These are phyloP conservation scores for Umbilicus rupestris DNA, from an alignment of 164 flowering plant species.

Conservation along the genomic window DNA sequence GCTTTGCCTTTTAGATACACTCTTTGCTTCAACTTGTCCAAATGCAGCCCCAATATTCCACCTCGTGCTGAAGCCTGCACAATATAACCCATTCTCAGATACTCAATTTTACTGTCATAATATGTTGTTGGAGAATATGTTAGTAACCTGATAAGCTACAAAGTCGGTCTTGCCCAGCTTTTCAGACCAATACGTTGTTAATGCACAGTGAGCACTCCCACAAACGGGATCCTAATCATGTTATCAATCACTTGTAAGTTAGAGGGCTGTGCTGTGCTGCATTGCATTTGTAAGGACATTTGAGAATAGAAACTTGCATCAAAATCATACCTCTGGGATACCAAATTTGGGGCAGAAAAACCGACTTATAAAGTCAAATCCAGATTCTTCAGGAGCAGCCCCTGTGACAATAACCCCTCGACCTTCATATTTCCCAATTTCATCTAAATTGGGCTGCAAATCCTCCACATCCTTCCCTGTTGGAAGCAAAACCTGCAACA, in stretches of 20 bases:
- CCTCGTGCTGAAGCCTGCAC: conserved; percentile 73
- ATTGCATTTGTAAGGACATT: not conserved
- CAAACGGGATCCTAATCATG: conserved; percentile 62
- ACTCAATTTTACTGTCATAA: not conserved
- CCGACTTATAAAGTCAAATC: conserved; percentile 49
- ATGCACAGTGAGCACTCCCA: conserved; percentile 80
- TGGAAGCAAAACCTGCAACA: conserved; percentile 40
- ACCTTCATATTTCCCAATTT: conserved; percentile 31
- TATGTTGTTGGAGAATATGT: conserved; percentile 8
- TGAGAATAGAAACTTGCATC: not conserved
- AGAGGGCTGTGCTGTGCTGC: not conserved
- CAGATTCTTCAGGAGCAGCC: conserved; percentile 36
- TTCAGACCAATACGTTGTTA: conserved; percentile 63
- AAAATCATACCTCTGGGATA: conserved; percentile 38
- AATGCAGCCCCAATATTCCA: conserved; percentile 47
- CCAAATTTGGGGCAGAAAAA: conserved; percentile 52
- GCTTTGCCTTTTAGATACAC: conserved; percentile 63
- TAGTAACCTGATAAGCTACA: conserved; percentile 42
- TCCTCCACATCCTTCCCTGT: conserved; percentile 39
- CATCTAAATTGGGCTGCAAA: conserved; percentile 33
- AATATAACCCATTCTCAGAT: not conserved
- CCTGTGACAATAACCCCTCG: conserved; percentile 46
- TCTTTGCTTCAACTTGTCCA: conserved; percentile 47
- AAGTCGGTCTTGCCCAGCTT: conserved; percentile 59
- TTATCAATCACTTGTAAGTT: not conserved